Base-by-base conservation (phyloP, 2,329 filamentous ascomycete species). In the Mycocentrospora acerina region DNA sequence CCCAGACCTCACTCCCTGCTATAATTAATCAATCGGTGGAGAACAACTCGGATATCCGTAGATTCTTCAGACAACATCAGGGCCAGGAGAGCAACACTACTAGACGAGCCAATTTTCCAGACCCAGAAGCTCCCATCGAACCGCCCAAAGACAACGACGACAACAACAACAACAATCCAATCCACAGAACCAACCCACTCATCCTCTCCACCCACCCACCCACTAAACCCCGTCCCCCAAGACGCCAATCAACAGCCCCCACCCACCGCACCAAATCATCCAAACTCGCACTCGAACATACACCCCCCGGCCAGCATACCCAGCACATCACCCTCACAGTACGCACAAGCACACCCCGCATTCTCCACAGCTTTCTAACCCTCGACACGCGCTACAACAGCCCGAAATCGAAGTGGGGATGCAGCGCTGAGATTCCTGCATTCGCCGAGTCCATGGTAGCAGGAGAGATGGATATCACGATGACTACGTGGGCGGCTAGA, bases 251-350 rank as follows among this genome's bases (percentile, higher is more conserved):
- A 4, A 44, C 41, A n/a, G 37, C 2, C 17, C 40, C 4, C 37
- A 49, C 10, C 60, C 37, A 51, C 10, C 60, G 64, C 4, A 63
- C 54, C 4, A 68, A 63, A 31, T 70, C 69, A 1, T 64, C 62
- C 1, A 55, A 42, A 8, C 52, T 73, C 1, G 65, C 68, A 1
- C 62, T 73, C 5, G 68, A 74, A 40, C 60, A 59, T 7, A 57
- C 58, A 4, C 68, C 69, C 2, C 34, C 40, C 4, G 57, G 55
- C 7, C 47, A 41, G 22, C 46, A 46, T 2, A 53, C 51, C n/a
- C 64, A 68, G 9, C 35, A 56, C 15, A 6, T 62, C 4, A 18
- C 47, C 7, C 12, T 57, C 2, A 6, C 13, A 3, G 2, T 57
- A 1, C 4, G 13, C 2, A 38, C 32, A 9, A 39, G 24, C 14